Conservation (phyloP, 2,329 filamentous ascomycete genomes). For the Aspergillus calidoustus region DNA sequence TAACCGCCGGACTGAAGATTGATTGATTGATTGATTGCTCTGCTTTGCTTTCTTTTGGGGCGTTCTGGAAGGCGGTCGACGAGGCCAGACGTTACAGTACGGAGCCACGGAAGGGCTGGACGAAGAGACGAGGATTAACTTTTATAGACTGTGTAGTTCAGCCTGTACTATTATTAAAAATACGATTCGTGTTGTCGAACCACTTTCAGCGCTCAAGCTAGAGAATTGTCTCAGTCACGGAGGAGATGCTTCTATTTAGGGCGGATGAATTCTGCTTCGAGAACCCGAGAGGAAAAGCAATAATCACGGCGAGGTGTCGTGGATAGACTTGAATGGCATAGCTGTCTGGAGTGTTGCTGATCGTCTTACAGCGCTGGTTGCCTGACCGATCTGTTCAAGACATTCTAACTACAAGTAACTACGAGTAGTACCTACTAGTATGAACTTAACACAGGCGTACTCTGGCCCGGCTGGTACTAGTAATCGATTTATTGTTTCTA, state of each 20-base stretch:
- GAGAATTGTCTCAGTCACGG: conserved; percentile 30
- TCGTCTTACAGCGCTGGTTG: conserved; percentile 11
- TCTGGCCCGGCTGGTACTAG: not conserved
- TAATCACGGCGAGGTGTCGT: conserved; percentile 1
- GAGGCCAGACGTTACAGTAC: not conserved
- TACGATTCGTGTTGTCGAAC: conserved; percentile 9
- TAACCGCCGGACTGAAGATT: conserved; percentile 9
- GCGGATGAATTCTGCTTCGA: conserved; percentile 2
- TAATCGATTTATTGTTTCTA: not conserved
- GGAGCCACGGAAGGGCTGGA: conserved; percentile 29
- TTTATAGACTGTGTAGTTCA: not conserved
- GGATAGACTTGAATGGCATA: conserved; percentile 11
- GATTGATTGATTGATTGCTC: conserved; percentile 1
- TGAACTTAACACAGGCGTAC: not conserved
- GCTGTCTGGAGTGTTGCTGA: conserved; percentile 3
- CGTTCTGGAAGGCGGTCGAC: conserved; percentile 35
- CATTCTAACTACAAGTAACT: not conserved
- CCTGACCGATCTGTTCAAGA: not conserved
- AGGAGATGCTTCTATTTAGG: conserved; percentile 19
- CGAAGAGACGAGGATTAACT: conserved; percentile 2
- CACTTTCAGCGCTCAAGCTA: conserved; percentile 26
- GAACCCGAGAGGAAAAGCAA: conserved; percentile 11
- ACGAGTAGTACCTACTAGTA: too few species aligned
- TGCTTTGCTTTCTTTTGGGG: conserved; percentile 5
- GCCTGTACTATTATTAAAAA: conserved; percentile 1